Evolutionary conservation across 1,284 basidiomycete genomes (phyloP), one percentile per base, ranked within the genome.

Genomic region (Phlebopus sp.): DNA sequence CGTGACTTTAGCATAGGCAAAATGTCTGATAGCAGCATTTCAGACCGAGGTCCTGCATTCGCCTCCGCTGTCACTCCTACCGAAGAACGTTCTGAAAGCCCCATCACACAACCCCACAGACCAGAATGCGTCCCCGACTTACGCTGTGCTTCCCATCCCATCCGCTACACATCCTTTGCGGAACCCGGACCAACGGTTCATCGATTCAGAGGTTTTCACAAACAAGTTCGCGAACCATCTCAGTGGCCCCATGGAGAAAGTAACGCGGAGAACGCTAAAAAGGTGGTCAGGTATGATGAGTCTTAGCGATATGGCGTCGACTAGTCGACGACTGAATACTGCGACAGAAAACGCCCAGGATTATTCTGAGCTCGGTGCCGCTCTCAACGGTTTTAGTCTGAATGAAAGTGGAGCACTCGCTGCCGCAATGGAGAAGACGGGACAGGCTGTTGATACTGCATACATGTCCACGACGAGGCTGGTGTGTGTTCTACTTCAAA

Each of bases 151-250:
- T 30, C 93, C 97, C 0, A 89, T 88, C 49, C 95, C 97, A 1
- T 89, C 92, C 0, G 81, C 91, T 18, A 82, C 85, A 3, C 91
- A 94, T 57, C 88, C 92, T 3, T 72, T 97, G 21, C 83, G 91
- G 44, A 78, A 85, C 52, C 92, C 94, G 10, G 95, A 97, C 64
- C 92, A 93, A 64, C 83, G 95, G 13, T 99, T 99, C 71, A 75
- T 91, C 30, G 97, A 99, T 66, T 96, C 93, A 1, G 97, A 99
- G 68, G 82, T 85, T 2, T 99, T 99, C 68, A 99, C 97, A 4
- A 85, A 87, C 67, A 97, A 97, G 68, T 99, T 99, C 66, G 87
- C 93, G 39, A 84, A 84, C 44, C 97, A 99, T 70, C 75, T 99
- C 52, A 79, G 80, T 50, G 89, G 91, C 1, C 90, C 84, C 2